A percentile compares a stretch with the other conserved stretches of the same genome.
These are phyloP conservation scores for Lactarius vividus DNA, from an alignment of 768 basidiomycete genomes.

Conservation along the genomic window DNA sequence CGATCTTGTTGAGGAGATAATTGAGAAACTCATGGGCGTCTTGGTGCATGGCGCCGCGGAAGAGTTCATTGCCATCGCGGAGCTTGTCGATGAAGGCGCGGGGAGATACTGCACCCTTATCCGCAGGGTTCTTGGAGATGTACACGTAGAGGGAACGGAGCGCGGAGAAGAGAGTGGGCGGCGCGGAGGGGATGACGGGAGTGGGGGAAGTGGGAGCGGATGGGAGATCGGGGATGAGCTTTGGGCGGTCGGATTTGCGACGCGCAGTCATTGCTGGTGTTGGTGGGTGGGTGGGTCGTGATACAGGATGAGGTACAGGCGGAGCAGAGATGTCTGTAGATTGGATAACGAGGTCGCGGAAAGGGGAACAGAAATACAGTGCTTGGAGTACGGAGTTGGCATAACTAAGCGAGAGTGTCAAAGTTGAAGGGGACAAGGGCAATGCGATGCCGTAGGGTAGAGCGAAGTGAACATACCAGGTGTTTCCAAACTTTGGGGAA, in stretches of 20 bases:
- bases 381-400: slow-evolving; percentile 99
- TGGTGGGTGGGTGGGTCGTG: slow-evolving; percentile 30
- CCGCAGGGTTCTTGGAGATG: slow-evolving; percentile 74
- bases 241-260: slow-evolving; percentile 58
- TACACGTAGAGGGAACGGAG: slow-evolving; percentile 87
- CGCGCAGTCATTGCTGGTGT: slow-evolving; percentile 39
- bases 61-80: slow-evolving; percentile 88
- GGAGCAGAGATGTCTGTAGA: slow-evolving; percentile 50
- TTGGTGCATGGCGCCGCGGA: slow-evolving; percentile 90
- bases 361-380: slow-evolving; percentile 92
- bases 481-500: slow-evolving; percentile 81
- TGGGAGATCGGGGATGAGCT: slow-evolving; percentile 36
- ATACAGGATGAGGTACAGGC: slow-evolving; percentile 35
- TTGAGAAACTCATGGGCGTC: slow-evolving; percentile 99
- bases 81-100: slow-evolving; percentile 91
- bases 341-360: slow-evolving; percentile 86
- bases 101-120: slow-evolving; percentile 85
- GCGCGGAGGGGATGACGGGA: slow-evolving; percentile 52
- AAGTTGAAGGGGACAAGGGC: not conserved
- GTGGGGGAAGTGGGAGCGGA: slow-evolving; percentile 35
- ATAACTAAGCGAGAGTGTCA: slow-evolving; percentile 54
- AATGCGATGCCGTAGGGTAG: not conserved
- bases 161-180: slow-evolving; percentile 84
- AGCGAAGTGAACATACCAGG: slow-evolving; percentile 56
- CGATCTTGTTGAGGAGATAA: slow-evolving; percentile 87